Base-by-base conservation (phyloP, 805 yeast genomes). In the Pichia phayaonensis region DNA sequence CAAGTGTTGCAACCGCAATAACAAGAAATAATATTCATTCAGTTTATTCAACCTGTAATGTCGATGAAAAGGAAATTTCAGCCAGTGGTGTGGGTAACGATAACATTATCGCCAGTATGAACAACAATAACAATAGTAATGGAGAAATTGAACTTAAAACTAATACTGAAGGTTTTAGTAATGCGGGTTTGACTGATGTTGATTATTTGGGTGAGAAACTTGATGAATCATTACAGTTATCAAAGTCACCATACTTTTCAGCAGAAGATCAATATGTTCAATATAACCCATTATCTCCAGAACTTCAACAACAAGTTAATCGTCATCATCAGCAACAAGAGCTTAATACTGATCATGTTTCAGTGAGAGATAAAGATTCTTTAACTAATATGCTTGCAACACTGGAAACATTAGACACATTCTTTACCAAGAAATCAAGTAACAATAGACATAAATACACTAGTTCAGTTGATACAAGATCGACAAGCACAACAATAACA, bases 11-110 rank as follows among this genome's bases (percentile, higher is more conserved):
- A 1, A 89, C 97, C 0, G 85, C 95, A 0, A 79, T 86, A 16
- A 87, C 98, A 1, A 73, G 97, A 56, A 88, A 87, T 62, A 94
- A 94, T 61, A 95, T 94, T 1, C 98, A 94, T 65, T 90, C 98
- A 0, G 98, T 94, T 3, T 94, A 87, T 62, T 81, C 90, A 29
- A 87, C 96, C 0, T 92, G 97, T 61, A 29, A 20, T 29, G 21
- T 20, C 15, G 20, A 21, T 11, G n/a, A 12, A n/a, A 29, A 26
- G 10, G 13, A 26, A 12, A 15, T 7, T 10, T 12, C n/a, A 12
- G 42, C 11, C 6, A 22, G 15, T 34, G 20, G 20, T 15, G 15
- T n/a, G 1, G 67, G 64, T 11, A 78, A 71, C 36, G 70, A 67
- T 31, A 11, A 27, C n/a, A 29, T 10, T 29, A 24, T 5, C 27